Evolutionary conservation across 202 grass and related monocot genomes (phyloP), one percentile per base, ranked within the genome.

Genomic region (Carex arenaria): DNA sequence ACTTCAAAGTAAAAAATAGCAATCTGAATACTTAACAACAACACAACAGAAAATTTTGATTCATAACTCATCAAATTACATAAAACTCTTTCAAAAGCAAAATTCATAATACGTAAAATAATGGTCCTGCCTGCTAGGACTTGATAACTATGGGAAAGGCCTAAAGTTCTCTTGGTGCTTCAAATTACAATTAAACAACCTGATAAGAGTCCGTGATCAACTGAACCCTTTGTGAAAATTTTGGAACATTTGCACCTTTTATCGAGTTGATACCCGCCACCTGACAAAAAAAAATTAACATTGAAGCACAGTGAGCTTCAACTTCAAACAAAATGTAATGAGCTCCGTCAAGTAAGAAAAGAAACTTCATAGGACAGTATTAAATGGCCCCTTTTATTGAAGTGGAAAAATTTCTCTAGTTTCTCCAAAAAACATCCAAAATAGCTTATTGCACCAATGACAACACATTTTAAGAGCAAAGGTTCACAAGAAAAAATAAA

Each of bases 201-300:
- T 91, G 73, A 66, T 92, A 97, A 52, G 83, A 86, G 43, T 5
- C 84, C 26, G 88, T 88, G 59, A 92, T 81, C 90, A 97, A 86
- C 78, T 69, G 88, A 92, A 81, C 75, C 86, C 88, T 87, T 64
- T 97, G 90, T 30, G 92, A 92, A 89, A 83, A 92, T 49, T 92
- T 97, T 47, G 90, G 79, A 81, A 85, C 73, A 67, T 23, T 75
- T 30, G 76, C 88, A 77, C 88, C 88, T 86, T 67, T 81, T 68
- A 94, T 72, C 1, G 92, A 83, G 56, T n/a, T 74, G 52, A 94
- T 51, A n/a, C 67, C 51, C 5, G 71, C 77, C 64, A 97, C 88
- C 94, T 94, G 88, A 86, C 85, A 89, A 26, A 87, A 89, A 9
- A 26, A 10, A 86, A 81, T 55, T 55, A 83, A 43, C 60, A 38